These are phyloP conservation scores for Fusarium sp. DNA, from an alignment of 2,329 filamentous ascomycete species.

Conservation along the genomic window DNA sequence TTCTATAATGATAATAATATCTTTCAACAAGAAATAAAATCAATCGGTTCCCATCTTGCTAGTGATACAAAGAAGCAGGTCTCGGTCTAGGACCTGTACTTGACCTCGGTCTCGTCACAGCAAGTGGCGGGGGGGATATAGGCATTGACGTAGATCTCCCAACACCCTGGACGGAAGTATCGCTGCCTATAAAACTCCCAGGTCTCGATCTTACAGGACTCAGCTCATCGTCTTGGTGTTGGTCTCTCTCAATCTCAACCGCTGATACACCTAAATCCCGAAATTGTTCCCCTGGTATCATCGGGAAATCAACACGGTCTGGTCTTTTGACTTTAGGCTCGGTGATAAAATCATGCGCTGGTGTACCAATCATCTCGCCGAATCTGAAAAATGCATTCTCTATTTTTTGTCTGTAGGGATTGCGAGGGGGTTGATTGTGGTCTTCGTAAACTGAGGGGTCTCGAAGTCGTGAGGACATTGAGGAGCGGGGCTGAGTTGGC, in stretches of 20 bases:
- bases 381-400: constrained; percentile 56
- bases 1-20: constrained; percentile 12
- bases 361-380: constrained; percentile 58
- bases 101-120: not conserved
- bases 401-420: constrained; percentile 52
- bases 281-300: constrained; percentile 12
- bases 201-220: not conserved
- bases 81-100: not conserved
- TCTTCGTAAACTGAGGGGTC: not conserved
- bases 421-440: constrained; percentile 32
- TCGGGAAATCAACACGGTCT: constrained; percentile 6
- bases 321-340: not conserved
- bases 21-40: not conserved
- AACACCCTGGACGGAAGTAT: not conserved
- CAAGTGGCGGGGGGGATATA: not conserved
- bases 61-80: not conserved
- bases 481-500: not conserved
- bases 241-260: not conserved
- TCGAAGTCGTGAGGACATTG: not conserved
- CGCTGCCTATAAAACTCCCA: constrained; percentile 3
- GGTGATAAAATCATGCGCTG: constrained; percentile 53
- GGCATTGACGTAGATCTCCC: constrained; percentile 6
- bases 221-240: not conserved
- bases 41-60: not conserved
- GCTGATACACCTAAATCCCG: not conserved